Percentiles rank a stretch among this genome's conserved stretches.
Conservation (phyloP, 1,284 basidiomycete species). For the Heterobasidion annosum region DNA sequence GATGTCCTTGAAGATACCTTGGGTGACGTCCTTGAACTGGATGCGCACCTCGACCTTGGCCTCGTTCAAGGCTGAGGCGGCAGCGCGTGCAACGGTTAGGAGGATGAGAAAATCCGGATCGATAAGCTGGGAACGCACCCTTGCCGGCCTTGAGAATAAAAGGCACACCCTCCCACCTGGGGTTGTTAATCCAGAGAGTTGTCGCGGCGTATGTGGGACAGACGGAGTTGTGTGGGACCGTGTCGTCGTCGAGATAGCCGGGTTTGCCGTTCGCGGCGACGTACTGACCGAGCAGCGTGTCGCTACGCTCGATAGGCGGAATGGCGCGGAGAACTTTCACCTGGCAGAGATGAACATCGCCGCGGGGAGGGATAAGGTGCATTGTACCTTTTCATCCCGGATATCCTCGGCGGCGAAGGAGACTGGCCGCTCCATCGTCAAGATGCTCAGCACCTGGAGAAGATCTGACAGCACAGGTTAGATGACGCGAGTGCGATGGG, state of each 20-base stretch:
- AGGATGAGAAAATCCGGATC: background rate
- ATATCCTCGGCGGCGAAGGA: constrained; percentile 95
- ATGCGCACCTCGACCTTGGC: constrained; percentile 95
- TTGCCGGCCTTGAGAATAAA: constrained; percentile 97
- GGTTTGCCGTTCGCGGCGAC: constrained; percentile 84
- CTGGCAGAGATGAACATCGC: constrained; percentile 30
- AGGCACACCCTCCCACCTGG: constrained; percentile 94
- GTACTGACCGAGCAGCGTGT: constrained; percentile 90
- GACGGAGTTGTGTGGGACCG: constrained; percentile 83
- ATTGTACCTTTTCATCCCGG: constrained; percentile 85
- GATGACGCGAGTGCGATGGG: background rate
- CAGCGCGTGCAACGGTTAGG: background rate
- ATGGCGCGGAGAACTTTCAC: constrained; percentile 93
- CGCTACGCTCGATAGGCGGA: constrained; percentile 67
- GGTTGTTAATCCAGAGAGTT: constrained; percentile 87
- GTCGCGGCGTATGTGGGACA: constrained; percentile 91
- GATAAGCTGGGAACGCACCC: constrained; percentile 39
- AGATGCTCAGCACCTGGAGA: constrained; percentile 83
- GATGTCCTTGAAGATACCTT: constrained; percentile 94
- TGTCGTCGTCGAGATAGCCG: constrained; percentile 94
- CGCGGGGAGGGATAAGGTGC: constrained; percentile 11
- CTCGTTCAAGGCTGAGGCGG: constrained; percentile 76
- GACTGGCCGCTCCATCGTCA: constrained; percentile 97
- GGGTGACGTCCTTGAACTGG: constrained; percentile 93
- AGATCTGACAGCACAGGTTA: constrained; percentile 50